Evolutionary conservation across 805 yeast genomes (phyloP), one percentile per base, ranked within the genome.

Genomic region (Saccharomycopsis vini): DNA sequence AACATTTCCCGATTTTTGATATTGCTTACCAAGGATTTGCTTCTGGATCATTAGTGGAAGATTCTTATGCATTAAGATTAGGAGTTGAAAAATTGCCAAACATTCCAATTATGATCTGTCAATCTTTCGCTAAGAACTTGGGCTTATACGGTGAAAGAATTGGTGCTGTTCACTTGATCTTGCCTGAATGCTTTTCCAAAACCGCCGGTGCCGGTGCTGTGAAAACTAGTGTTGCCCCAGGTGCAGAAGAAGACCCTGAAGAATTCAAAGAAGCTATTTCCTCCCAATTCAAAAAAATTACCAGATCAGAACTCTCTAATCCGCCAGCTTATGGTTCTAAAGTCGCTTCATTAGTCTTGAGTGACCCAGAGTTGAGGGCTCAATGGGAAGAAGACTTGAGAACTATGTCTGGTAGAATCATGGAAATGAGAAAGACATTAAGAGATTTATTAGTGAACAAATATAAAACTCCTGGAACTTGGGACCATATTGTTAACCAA

Each of bases 1-100:
- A 72, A 36, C 73, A 85, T 56, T 73, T 83, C 62, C 95, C 95
- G 33, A 69, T 90, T 59, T 76, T 89, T 50, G 97, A 89, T 67
- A 79, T 82, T 79, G 97, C 97, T 2, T 89, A 89, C 69, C 97
- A 89, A 66, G 97, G 97, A 20, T 85, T 90, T 57, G 87, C 94
- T 39, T 77, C 94, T 3, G 97, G 97, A 45, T 74, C 79, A 54
- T 74, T 87, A 51, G 77, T 73, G 59, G 68, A 77, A 57, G 97
- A 89, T 62, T 80, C 79, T 22, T 73, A 67, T 56, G 62, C 78
- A 4, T 57, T 76, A 31, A 64, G 75, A 40, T 58, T 68, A 59
- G 66, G 72, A 48, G 61, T 66, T 18, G 59, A 63, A 40, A 63
- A 64, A 50, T 65, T 65, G 36, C 29, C 36, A n/a, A 21, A 39